Evolutionary conservation across 202 grass and related monocot genomes (phyloP), one percentile per base, ranked within the genome.

Genomic region (Dendrocalamus latiflorus): DNA sequence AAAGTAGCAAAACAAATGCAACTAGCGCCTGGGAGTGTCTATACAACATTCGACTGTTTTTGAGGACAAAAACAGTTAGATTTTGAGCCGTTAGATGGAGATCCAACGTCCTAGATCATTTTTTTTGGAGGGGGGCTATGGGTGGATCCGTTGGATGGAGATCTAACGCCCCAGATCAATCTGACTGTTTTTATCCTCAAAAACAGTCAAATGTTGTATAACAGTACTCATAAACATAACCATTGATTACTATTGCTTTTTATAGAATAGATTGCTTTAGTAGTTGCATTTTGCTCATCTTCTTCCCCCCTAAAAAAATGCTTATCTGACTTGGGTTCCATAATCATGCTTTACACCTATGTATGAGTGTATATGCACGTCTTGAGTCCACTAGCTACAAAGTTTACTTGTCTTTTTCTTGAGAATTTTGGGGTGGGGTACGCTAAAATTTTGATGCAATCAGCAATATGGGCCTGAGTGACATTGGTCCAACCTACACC

Each of bases 281-380:
- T 83, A 26, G 42, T 75, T 79, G 42, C 37, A 44, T 53, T 66
- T 63, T 22, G 2, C 25, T 83, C 47, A 43, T 56, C 47, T 42
- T 42, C 36, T 43, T 28, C 39, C 8, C 33, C n/a, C n/a, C n/a
- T n/a, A n/a, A 4, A 6, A n/a, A 24, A 21, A 56, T 16, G 13
- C 30, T 51, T 65, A 18, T 24, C 4, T 59, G 20, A 68, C 9
- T 70, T 81, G 49, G n/a, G 11, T 50, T 90, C 48, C n/a, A 17
- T 41, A 53, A 50, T 43, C 66, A 38, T 54, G 34, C 43, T 79
- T 82, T 86, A 83, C 54, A 81, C 64, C 72, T 47, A 24, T 38
- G 4, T 54, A 70, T 74, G 74, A 82, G 67, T 90, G 84, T 55
- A 39, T 44, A 43, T 56, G 84, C 74, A 79, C 61, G 5, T 55